A percentile compares a stretch with the other conserved stretches of the same genome.
Evolutionary conservation across 2,329 filamentous ascomycete species (phyloP).

Genomic region (Pseudogymnoascus pannorum): DNA sequence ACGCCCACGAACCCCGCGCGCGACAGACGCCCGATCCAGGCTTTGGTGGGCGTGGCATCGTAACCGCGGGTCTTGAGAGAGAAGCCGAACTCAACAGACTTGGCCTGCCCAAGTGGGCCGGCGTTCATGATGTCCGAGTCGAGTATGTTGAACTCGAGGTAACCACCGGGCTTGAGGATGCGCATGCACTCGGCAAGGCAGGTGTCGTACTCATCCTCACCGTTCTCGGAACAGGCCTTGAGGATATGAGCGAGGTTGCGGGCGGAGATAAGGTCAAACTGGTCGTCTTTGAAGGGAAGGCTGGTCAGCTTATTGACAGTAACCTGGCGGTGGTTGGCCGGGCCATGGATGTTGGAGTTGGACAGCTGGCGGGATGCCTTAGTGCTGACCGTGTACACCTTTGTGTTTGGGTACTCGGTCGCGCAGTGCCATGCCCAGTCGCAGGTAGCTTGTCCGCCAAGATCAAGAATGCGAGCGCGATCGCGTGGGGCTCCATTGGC

Average conservation of each 20-base stretch:
- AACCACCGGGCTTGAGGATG: slow-evolving; percentile 81
- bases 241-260: slow-evolving; percentile 80
- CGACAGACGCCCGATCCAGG: slow-evolving; percentile 67
- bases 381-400: slow-evolving; percentile 81
- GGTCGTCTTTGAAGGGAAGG: slow-evolving; percentile 75
- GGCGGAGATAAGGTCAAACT: slow-evolving; percentile 89
- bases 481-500: slow-evolving; percentile 39
- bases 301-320: slow-evolving; percentile 69
- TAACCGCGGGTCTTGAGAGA: slow-evolving; percentile 84
- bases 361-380: slow-evolving; percentile 62
- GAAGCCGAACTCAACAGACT: slow-evolving; percentile 87
- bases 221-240: slow-evolving; percentile 61
- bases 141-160: slow-evolving; percentile 82
- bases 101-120: slow-evolving; percentile 69
- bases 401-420: slow-evolving; percentile 73
- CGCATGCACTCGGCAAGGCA: slow-evolving; percentile 82
- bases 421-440: slow-evolving; percentile 97
- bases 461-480: slow-evolving; percentile 68
- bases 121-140: slow-evolving; percentile 87
- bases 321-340: slow-evolving; percentile 78
- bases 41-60: slow-evolving; percentile 75
- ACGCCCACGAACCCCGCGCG: slow-evolving; percentile 72
- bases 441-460: slow-evolving; percentile 75
- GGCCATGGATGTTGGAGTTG: slow-evolving; percentile 71
- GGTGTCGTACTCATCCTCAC: slow-evolving; percentile 78